These are phyloP conservation scores for Trichoderma semiorbis DNA, from an alignment of 2,329 filamentous ascomycete species.

Conservation along the genomic window DNA sequence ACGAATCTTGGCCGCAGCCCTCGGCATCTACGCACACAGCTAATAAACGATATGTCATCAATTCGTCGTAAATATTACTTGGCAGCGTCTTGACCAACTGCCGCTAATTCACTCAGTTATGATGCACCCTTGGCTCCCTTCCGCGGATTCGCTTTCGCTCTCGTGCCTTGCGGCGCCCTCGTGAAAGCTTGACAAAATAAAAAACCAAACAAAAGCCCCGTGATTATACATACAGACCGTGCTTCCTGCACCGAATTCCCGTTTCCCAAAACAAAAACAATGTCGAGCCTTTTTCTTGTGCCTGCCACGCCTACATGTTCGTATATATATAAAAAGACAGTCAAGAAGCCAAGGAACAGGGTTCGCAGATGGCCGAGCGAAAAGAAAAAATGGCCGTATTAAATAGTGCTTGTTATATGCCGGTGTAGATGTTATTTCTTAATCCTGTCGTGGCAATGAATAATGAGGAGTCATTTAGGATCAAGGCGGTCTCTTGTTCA, in stretches of 20 bases:
- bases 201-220: neutral
- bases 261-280: conserved; percentile 1
- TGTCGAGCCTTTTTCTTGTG: neutral
- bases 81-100: neutral
- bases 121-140: neutral
- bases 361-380: neutral
- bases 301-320: neutral
- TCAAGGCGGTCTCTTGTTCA: neutral
- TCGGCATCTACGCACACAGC: neutral
- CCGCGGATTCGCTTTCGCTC: neutral
- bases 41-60: neutral
- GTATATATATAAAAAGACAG: conserved; percentile 5
- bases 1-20: neutral
- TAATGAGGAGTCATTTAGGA: neutral
- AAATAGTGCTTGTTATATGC: conserved; percentile 6
- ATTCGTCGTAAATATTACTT: conserved; percentile 1
- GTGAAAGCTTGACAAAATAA: neutral
- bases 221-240: conserved; percentile 15
- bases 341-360: neutral
- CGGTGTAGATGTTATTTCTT: neutral
- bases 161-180: neutral
- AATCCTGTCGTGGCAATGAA: neutral
- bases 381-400: conserved; percentile 3
- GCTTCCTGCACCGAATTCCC: neutral
- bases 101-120: neutral